A percentile compares a stretch with the other conserved stretches of the same genome.
Conservation (phyloP, 352 stramenopile genomes). For the Phytophthora pisi region DNA sequence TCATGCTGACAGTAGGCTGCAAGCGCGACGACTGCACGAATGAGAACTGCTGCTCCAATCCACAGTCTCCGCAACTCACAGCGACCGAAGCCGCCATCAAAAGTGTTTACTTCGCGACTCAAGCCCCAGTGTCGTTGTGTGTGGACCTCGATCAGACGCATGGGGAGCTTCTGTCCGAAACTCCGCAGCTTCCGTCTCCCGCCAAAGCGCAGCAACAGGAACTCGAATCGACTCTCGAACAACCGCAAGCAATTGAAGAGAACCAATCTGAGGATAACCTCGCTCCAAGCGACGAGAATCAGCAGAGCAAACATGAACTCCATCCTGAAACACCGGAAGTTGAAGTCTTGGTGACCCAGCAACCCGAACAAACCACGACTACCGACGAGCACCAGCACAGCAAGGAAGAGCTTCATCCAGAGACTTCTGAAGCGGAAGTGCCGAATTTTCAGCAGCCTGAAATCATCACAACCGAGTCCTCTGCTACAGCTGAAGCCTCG, state of each 20-base stretch:
- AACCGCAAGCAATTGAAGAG: constrained; percentile 10
- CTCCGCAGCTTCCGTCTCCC: background rate
- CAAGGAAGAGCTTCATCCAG: constrained; percentile 30
- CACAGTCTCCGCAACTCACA: constrained; percentile 20
- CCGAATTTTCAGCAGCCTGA: constrained; percentile 20
- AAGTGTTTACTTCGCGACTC: constrained; percentile 56
- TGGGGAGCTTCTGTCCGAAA: background rate
- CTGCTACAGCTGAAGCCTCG: background rate
- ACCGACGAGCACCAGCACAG: constrained; percentile 1
- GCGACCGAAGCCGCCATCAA: constrained; percentile 51
- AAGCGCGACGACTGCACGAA: constrained; percentile 40
- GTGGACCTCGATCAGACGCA: constrained; percentile 19
- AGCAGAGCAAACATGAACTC: constrained; percentile 20
- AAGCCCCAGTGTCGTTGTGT: constrained; percentile 52
- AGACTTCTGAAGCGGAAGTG: constrained; percentile 36
- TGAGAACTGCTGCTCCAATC: constrained; percentile 43
- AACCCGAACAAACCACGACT: constrained; percentile 7
- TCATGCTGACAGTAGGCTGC: constrained; percentile 66
- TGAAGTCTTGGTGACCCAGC: constrained; percentile 14
- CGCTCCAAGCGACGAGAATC: background rate
- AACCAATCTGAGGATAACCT: constrained; percentile 13
- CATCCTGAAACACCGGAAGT: constrained; percentile 38
- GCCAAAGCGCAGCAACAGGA: constrained; percentile 5
- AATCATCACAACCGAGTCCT: background rate
- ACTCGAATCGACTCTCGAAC: background rate